A percentile compares a stretch with the other conserved stretches of the same genome.
Conservation (phyloP, 1,139 yeast species). For the Yamadazyma atlantica region DNA sequence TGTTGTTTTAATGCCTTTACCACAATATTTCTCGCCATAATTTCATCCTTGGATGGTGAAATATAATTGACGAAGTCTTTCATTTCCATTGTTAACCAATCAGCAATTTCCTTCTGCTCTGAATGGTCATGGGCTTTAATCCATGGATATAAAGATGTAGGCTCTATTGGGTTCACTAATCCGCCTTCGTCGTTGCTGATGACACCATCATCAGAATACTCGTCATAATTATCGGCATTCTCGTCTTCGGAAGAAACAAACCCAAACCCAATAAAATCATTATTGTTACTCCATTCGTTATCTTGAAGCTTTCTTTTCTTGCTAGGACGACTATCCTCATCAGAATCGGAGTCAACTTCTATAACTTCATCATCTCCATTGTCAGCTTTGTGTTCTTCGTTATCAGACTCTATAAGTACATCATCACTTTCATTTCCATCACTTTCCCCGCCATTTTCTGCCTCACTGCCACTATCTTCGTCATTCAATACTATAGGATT, state of each 20-base stretch:
- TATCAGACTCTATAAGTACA: conserved; percentile 39
- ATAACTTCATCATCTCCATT: conserved; percentile 12
- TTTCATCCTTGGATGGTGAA: conserved; percentile 81
- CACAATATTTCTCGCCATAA: conserved; percentile 64
- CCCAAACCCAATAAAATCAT: conserved; percentile 59
- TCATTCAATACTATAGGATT: conserved; percentile 1
- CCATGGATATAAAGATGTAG: conserved; percentile 68
- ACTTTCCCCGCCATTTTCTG: conserved; percentile 42
- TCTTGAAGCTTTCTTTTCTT: conserved; percentile 12
- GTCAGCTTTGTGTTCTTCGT: conserved; percentile 13
- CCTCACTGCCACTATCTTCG: not conserved
- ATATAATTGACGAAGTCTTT: conserved; percentile 83
- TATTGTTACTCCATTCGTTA: conserved; percentile 46
- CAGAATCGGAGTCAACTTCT: not conserved
- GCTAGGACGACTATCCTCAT: conserved; percentile 10
- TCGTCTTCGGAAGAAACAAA: conserved; percentile 47
- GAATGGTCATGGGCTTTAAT: conserved; percentile 74
- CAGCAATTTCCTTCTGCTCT: conserved; percentile 71
- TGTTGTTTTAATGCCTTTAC: conserved; percentile 59
- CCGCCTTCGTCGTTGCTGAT: conserved; percentile 38
- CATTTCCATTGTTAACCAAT: conserved; percentile 87
- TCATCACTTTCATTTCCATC: conserved; percentile 53
- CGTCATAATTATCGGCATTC: conserved; percentile 26
- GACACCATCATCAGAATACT: conserved; percentile 36
- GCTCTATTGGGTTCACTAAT: conserved; percentile 13